Conservation (phyloP, 805 yeast genomes). For the Isabelozyma rhagii region DNA sequence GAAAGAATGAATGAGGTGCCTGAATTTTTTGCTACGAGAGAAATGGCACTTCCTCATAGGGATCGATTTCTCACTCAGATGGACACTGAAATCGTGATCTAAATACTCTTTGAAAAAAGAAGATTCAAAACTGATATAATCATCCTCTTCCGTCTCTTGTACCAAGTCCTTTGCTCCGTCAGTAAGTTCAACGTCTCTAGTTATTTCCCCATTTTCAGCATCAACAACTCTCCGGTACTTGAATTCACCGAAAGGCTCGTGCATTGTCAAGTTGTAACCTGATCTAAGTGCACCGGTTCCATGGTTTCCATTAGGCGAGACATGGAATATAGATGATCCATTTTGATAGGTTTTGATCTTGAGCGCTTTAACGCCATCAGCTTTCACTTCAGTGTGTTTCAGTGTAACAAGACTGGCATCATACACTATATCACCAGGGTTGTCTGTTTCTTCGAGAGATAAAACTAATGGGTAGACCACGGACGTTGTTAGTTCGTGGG, state of each 20-base stretch:
- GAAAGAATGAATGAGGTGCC: neutral
- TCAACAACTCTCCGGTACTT: conserved; percentile 29
- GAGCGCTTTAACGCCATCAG: conserved; percentile 12
- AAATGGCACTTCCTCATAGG: neutral
- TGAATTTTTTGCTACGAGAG: neutral
- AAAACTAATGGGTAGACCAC: conserved; percentile 28
- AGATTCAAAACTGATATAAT: neutral
- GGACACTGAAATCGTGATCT: neutral
- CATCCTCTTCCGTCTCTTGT: neutral
- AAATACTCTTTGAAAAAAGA: neutral
- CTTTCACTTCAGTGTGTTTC: conserved; percentile 9
- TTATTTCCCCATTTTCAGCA: conserved; percentile 30
- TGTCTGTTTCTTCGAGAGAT: conserved; percentile 9
- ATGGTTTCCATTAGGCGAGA: conserved; percentile 25
- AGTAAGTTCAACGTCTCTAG: conserved; percentile 6
- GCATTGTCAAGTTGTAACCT: conserved; percentile 19
- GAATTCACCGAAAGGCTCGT: neutral
- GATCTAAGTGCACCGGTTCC: conserved; percentile 30
- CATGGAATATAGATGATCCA: conserved; percentile 25
- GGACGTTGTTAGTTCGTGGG: conserved; percentile 12
- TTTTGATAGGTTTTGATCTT: conserved; percentile 18
- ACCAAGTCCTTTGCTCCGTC: neutral
- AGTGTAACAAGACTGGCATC: conserved; percentile 16
- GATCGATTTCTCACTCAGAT: too few species aligned
- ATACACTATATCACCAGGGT: conserved; percentile 12